Conservation (phyloP, 2,329 filamentous ascomycete genomes). For the Ascochyta viciae-villosae region DNA sequence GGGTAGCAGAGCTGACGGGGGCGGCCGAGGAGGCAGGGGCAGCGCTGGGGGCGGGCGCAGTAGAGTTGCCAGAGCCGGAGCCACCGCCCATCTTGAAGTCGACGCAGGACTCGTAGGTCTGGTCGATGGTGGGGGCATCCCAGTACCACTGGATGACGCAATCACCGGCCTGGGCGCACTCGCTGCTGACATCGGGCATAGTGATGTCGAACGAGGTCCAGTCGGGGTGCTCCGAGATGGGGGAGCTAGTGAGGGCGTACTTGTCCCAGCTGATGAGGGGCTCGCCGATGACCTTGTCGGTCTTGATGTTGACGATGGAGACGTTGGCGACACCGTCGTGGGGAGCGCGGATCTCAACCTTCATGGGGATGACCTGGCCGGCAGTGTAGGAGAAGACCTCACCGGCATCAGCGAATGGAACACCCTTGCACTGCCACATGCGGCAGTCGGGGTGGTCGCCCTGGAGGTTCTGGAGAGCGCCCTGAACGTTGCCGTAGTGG, state of each 20-base stretch:
- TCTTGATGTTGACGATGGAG: constrained; percentile 62
- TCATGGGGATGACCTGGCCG: constrained; percentile 57
- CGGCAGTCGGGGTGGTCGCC: constrained; percentile 59
- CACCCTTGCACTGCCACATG: constrained; percentile 65
- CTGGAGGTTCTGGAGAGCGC: constrained; percentile 57
- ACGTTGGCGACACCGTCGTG: constrained; percentile 66
- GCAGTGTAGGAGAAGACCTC: constrained; percentile 59
- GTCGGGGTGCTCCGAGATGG: constrained; percentile 50
- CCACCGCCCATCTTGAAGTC: constrained; percentile 60
- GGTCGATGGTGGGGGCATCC: constrained; percentile 62
- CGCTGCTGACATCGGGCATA: constrained; percentile 59
- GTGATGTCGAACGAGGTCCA: constrained; percentile 62
- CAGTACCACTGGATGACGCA: constrained; percentile 70
- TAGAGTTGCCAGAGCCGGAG: constrained; percentile 16
- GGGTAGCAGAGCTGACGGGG: constrained; percentile 8
- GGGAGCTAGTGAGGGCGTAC: constrained; percentile 60
- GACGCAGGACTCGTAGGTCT: constrained; percentile 70
- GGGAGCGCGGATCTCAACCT: constrained; percentile 58
- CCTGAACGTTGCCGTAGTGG: constrained; percentile 65
- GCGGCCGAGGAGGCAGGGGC: constrained; percentile 7
- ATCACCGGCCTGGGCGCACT: constrained; percentile 58
- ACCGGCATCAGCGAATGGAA: constrained; percentile 62
- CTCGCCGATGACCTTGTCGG: constrained; percentile 60
- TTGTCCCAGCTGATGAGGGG: constrained; percentile 62
- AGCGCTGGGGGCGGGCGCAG: constrained; percentile 12